Base-by-base conservation (phyloP, 805 yeast genomes). In the Teunomyces atbi region DNA sequence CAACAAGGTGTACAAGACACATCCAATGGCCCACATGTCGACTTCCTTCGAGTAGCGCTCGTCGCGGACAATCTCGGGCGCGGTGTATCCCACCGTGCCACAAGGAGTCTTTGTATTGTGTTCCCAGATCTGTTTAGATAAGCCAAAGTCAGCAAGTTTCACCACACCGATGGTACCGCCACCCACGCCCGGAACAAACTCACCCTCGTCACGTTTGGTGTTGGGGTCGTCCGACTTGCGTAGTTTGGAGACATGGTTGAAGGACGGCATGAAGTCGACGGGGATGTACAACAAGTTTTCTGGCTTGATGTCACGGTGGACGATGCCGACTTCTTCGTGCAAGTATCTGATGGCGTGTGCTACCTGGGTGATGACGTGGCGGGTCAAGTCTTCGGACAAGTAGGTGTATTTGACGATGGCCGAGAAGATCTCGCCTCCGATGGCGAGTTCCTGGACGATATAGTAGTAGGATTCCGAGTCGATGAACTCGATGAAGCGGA, bases 11-110 rank as follows among this genome's bases (percentile, higher is more conserved):
- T 94, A 94, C 45, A 94, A 69, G 0, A 94, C 97, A 69, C 99
- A 94, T 0, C 99, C 99, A 45, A 94, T 73, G 4, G 97, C 97
- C 99, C 99, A 94, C 94, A 94, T 89, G 64, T 94, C 99, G 30
- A 94, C 99, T 52, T 90, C 86, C 70, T 88, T 89, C 1, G 96
- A 87, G 62, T 94, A 94, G 40, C 83, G 77, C 69, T 91, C 96
- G 65, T 94, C 98, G 53, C 86, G 83, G 34, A 94, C 98, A 56
- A 94, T 92, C 66, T 94, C 99, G 0, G 99, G 99, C 0, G 99
- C 99, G 2, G 98, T 92, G 61, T 94, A 94, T 3, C 98, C 98
- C 13, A 94, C 97, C 1, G 99, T 94, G 43, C 99, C 99, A 69
- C 99, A 94, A 0, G 99, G 99, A 0, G 99, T 94, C 76, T 89